Evolutionary conservation across 768 basidiomycete species (phyloP), one percentile per base, ranked within the genome.

Genomic region (Bullera alba): DNA sequence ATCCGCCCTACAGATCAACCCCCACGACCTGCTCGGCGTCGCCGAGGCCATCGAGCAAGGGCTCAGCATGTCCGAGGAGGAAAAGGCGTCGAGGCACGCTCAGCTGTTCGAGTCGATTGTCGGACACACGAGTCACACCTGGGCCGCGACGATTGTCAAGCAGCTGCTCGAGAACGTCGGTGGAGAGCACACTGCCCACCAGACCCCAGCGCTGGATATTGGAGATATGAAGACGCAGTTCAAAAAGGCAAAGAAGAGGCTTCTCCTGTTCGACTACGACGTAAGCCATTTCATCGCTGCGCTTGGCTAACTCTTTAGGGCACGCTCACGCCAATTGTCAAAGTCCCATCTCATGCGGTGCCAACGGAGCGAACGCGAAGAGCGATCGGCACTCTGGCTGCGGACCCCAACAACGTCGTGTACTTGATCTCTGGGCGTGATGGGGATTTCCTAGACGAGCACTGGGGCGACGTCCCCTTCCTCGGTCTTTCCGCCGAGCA

Each of bases 391-490:
- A 76, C 76, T 51, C 79, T 99, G 29, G 75, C 84, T 0, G 74
- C 76, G 15, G 92, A 96, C 71, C 87, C 92, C 21, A 78, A 77
- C 64, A 99, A 99, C 73, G 59, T 95, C 36, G 91, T 96, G 47
- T 97, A 90, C 76, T 90, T 99, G 73, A 95, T 99, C 71, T 95
- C 91, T 0, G 93, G 93, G 1, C 87, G 93, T 25, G 93, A 97
- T 69, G 83, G 84, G 44, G 85, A 75, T 45, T 99, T 99, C 80
- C 77, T 99, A 15, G 87, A 90, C 67, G 79, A 85, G 61, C 90
- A 96, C 65, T 79, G 96, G 19, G 93, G 92, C 1, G 84, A 89
- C 71, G 76, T 99, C 51, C 73, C 75, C 58, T 77, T 79, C 42
- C 77, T 99, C 5, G 93, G 93, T 12, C 86, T 97, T 79, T 86